A percentile compares a stretch with the other conserved stretches of the same genome.
Conservation (phyloP, 768 basidiomycete species). For the Suillus ampliporus region DNA sequence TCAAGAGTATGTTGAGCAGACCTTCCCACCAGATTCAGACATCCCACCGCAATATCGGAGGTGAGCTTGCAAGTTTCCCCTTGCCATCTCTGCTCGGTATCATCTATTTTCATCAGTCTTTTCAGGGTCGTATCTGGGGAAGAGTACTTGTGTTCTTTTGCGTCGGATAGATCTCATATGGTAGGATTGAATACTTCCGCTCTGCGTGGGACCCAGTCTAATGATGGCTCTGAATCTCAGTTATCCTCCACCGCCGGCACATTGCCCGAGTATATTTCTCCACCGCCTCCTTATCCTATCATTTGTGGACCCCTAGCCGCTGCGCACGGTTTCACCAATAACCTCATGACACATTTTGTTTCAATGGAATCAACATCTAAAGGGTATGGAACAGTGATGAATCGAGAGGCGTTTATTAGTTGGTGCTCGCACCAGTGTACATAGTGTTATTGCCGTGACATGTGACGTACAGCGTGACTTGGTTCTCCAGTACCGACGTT, state of each 20-base stretch:
- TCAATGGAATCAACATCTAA: slow-evolving; percentile 45
- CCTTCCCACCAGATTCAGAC: slow-evolving; percentile 44
- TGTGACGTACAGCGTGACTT: slow-evolving; percentile 8
- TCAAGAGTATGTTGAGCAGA: slow-evolving; percentile 51
- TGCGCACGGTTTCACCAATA: slow-evolving; percentile 47
- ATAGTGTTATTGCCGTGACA: slow-evolving; percentile 8
- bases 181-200: slow-evolving; percentile 38
- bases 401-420: slow-evolving; percentile 26
- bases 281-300: slow-evolving; percentile 55
- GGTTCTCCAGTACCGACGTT: not conserved
- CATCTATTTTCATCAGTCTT: slow-evolving; percentile 43
- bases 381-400: slow-evolving; percentile 50
- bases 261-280: slow-evolving; percentile 41
- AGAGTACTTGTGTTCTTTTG: slow-evolving; percentile 62
- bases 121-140: slow-evolving; percentile 65
- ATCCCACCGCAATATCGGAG: slow-evolving; percentile 48
- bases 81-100: slow-evolving; percentile 10
- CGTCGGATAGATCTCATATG: slow-evolving; percentile 82
- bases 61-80: slow-evolving; percentile 34
- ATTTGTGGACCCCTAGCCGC: slow-evolving; percentile 52
- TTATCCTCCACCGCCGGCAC: slow-evolving; percentile 12
- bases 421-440: slow-evolving; percentile 27
- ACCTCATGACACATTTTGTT: slow-evolving; percentile 66
- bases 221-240: slow-evolving; percentile 11
- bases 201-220: slow-evolving; percentile 16